These are phyloP conservation scores for Metschnikowia lochheadii DNA, from an alignment of 805 yeast genomes.

Conservation along the genomic window DNA sequence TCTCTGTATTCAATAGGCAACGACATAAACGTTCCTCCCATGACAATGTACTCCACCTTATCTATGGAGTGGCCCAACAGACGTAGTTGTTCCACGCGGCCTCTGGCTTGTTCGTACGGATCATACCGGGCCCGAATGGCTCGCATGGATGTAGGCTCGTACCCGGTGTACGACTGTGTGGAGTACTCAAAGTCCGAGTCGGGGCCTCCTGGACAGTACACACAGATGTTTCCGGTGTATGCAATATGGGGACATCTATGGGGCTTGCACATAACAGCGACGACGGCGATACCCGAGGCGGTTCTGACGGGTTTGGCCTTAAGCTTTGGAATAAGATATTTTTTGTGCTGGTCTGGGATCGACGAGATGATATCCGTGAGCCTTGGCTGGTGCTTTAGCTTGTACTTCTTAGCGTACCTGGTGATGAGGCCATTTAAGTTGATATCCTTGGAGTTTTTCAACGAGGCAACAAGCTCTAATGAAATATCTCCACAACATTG, in stretches of 20 bases:
- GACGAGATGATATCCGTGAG: conserved; percentile 91
- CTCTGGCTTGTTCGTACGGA: conserved; percentile 97
- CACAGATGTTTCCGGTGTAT: conserved; percentile 97
- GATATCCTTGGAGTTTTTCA: conserved; percentile 70
- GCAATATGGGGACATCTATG: conserved; percentile 99
- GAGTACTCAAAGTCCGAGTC: conserved; percentile 97
- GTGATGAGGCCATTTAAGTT: conserved; percentile 88
- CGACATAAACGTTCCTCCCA: conserved; percentile 99
- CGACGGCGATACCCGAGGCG: conserved; percentile 98
- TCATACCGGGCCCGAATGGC: conserved; percentile 98
- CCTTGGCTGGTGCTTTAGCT: conserved; percentile 87
- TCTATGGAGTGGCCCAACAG: conserved; percentile 95
- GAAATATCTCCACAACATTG: conserved; percentile 93
- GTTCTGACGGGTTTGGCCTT: conserved; percentile 99
- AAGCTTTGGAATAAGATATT: conserved; percentile 83
- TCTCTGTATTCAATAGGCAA: conserved; percentile 88
- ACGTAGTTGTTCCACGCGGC: conserved; percentile 91
- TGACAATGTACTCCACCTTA: conserved; percentile 93
- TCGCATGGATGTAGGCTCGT: conserved; percentile 98
- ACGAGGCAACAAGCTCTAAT: conserved; percentile 73
- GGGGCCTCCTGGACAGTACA: conserved; percentile 98
- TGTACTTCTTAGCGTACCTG: conserved; percentile 82
- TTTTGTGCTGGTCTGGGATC: conserved; percentile 93
- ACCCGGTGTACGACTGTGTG: conserved; percentile 97
- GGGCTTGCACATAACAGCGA: conserved; percentile 99